A percentile compares a stretch with the other conserved stretches of the same genome.
Conservation (phyloP, 2,329 filamentous ascomycete species). For the Talaromyces sp. region DNA sequence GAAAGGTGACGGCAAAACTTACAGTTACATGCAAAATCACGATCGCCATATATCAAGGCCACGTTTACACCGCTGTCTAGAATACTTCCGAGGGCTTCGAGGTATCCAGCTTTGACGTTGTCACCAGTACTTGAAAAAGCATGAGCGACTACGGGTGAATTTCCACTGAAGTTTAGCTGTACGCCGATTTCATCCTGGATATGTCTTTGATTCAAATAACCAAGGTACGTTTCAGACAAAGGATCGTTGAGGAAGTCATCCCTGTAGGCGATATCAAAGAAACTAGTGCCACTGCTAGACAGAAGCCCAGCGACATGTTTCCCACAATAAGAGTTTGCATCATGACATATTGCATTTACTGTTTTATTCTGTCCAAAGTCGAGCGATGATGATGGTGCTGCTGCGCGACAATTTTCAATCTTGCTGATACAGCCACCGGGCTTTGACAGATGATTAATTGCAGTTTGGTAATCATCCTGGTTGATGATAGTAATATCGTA, state of each 20-base stretch:
- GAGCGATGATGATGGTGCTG: conserved; percentile 4
- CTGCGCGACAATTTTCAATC: conserved; percentile 47
- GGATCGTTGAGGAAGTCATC: conserved; percentile 37
- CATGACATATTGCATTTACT: conserved; percentile 40
- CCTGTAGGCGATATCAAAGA: conserved; percentile 54
- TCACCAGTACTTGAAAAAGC: conserved; percentile 46
- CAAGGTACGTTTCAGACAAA: conserved; percentile 50
- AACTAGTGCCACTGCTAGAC: conserved; percentile 34
- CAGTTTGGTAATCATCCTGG: conserved; percentile 44
- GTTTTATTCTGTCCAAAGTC: conserved; percentile 47
- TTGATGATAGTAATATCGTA: conserved; percentile 46
- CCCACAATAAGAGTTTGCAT: conserved; percentile 42
- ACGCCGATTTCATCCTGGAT: conserved; percentile 56
- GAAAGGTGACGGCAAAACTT: conserved; percentile 48
- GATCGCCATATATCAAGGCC: conserved; percentile 53
- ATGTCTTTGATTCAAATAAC: conserved; percentile 53
- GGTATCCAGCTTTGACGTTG: conserved; percentile 39
- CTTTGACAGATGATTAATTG: conserved; percentile 39
- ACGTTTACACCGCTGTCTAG: conserved; percentile 55
- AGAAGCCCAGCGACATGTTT: conserved; percentile 41
- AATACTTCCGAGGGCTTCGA: conserved; percentile 38
- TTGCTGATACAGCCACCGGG: conserved; percentile 50
- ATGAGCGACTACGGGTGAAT: conserved; percentile 36
- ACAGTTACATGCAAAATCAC: conserved; percentile 55
- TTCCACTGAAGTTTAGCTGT: conserved; percentile 54